Evolutionary conservation across 108 stramenopile species (phyloP), one percentile per base, ranked within the genome.

Genomic region (Nannochloropsis granulata): DNA sequence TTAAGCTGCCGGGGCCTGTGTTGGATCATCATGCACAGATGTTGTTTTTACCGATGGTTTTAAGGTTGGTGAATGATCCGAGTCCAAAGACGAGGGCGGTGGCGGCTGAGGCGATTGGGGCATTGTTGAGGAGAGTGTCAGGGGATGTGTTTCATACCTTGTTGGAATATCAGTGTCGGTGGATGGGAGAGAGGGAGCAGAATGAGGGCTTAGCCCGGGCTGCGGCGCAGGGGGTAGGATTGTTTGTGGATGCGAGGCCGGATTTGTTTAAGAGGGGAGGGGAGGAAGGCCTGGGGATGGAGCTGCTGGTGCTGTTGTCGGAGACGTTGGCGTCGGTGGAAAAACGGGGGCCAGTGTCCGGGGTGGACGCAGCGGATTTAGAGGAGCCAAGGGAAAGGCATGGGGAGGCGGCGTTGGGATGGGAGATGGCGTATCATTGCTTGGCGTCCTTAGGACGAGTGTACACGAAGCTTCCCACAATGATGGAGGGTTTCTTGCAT

Each of bases 61-160:
- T 88, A 10, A 82, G 86, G 13, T 44, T 86, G n/a, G 87, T 88
- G 23, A 86, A 81, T 44, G 87, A 88, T 82, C 85, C 78, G 19
- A 43, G 85, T 11, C 12, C 85, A 9, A 84, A 86, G 81, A 82
- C 83, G 43, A 81, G 85, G 25, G 85, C 87, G 16, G 83, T 83
- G 24, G 85, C 87, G 13, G 16, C 83, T 9, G 25, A 80, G 11
- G 85, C 86, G 14, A 26, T 86, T 1, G 80, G 25, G 23, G 43
- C 83, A 25, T 83, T 88, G 43, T 79, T 86, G 42, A 12, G 19
- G 21, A 83, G 83, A 24, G 85, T 84, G 23, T 84, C 84, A 24
- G 82, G 26, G 16, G 86, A 82, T 12, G 80, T 87, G 11, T 87
- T 83, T 80, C 79, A 83, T 23, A 25, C 83, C 44, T 82, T 87